These are phyloP conservation scores for Glycine latifolia DNA, from an alignment of 306 rosid genomes.

Conservation along the genomic window DNA sequence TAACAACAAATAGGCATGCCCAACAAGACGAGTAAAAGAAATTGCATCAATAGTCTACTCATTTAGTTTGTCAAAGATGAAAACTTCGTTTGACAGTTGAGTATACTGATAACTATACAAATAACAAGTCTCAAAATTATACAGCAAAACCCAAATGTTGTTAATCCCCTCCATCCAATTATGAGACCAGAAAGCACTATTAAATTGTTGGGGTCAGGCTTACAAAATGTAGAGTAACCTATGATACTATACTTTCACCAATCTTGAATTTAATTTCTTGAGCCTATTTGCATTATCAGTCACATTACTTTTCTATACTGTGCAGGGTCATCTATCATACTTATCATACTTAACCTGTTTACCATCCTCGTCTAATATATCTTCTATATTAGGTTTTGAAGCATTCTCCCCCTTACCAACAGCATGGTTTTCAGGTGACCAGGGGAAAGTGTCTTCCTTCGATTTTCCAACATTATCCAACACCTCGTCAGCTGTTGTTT, in stretches of 20 bases:
- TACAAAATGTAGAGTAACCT: conserved; percentile 50
- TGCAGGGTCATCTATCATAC: conserved; percentile 49
- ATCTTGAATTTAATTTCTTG: conserved; percentile 41
- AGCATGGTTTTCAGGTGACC: conserved; percentile 34
- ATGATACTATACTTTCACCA: conserved; percentile 47
- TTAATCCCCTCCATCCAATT: conserved; percentile 31
- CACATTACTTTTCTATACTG: conserved; percentile 46
- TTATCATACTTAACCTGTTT: conserved; percentile 42
- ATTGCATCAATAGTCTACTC: conserved; percentile 7
- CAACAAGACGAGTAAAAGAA: not conserved
- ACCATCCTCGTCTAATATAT: conserved; percentile 44
- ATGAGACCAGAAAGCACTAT: conserved; percentile 49
- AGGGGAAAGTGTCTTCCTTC: conserved; percentile 37
- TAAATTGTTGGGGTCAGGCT: conserved; percentile 53
- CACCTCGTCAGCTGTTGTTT: conserved; percentile 51
- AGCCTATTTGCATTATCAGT: conserved; percentile 36
- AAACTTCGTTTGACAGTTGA: conserved; percentile 1
- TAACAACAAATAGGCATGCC: not conserved
- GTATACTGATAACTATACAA: conserved; percentile 30
- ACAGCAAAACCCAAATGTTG: conserved; percentile 47
- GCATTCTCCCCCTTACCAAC: conserved; percentile 42
- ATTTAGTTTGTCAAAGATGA: conserved; percentile 1
- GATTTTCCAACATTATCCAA: conserved; percentile 36
- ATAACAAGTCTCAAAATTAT: conserved; percentile 42
- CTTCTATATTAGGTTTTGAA: conserved; percentile 36